These are phyloP conservation scores for Suillus luteus DNA, from an alignment of 768 basidiomycete species.

Conservation along the genomic window DNA sequence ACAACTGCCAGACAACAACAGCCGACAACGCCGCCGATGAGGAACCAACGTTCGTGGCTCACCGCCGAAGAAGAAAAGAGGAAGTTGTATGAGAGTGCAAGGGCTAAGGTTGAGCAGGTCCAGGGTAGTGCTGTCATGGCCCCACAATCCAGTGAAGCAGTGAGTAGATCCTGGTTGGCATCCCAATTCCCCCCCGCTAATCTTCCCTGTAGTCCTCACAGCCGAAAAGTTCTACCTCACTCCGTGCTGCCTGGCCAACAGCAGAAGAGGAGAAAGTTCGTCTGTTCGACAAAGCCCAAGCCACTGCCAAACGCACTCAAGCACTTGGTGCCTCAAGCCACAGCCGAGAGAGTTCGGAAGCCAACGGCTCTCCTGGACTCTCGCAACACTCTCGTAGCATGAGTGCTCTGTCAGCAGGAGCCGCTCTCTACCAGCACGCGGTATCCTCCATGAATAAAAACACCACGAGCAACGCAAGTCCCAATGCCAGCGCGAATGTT, in stretches of 20 bases:
- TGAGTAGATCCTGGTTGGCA: not conserved
- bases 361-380: conserved; percentile 21
- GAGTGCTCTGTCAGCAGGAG: conserved; percentile 40
- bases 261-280: conserved; percentile 78
- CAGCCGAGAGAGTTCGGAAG: conserved; percentile 32
- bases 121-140: conserved; percentile 37
- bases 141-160: not conserved
- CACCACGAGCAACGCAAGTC: conserved; percentile 19
- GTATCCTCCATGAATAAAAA: conserved; percentile 41
- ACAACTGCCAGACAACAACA: conserved; percentile 22
- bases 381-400: conserved; percentile 20
- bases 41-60: conserved; percentile 27
- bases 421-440: conserved; percentile 46
- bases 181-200: conserved; percentile 17
- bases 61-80: conserved; percentile 51
- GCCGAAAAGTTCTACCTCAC: conserved; percentile 14
- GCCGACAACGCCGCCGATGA: conserved; percentile 29
- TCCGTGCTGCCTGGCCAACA: conserved; percentile 49
- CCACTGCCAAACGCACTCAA: conserved; percentile 62
- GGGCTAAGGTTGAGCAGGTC: conserved; percentile 39
- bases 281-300: conserved; percentile 68
- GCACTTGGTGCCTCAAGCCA: conserved; percentile 36
- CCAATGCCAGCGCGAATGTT: conserved; percentile 24
- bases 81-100: conserved; percentile 39
- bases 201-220: conserved; percentile 16